Base-by-base conservation (phyloP, 306 rosid genomes). In the Aeschynomene evenia region DNA sequence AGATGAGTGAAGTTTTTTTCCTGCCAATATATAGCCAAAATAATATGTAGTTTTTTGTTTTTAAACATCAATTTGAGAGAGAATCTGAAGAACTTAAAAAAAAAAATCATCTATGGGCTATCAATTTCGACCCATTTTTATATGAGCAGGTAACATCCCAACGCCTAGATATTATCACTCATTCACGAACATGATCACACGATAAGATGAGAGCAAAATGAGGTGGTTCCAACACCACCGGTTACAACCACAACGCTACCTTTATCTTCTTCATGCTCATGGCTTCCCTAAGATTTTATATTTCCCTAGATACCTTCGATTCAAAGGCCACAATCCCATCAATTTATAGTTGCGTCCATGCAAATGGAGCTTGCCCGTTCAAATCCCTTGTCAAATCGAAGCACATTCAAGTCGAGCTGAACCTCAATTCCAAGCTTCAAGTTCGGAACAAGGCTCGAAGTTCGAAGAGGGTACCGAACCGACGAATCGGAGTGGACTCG, bases 251-350 rank as follows among this genome's bases (percentile, higher is more conserved):
- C 42, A 24, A 7, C 69, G 8, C 48, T 33, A 16, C 7, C 33
- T 6, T 15, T 26, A 18, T 19, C 16, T 11, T 22, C 26, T 15
- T 9, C 48, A 11, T 40, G 5, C 26, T 72, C 70, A 91, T 91
- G 98, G 90, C 89, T 26, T 87, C 84, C 0, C 80, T 92, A 16
- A 78, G 78, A 70, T 66, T 92, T 70, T 74, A 86, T 15, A 31
- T 80, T 72, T 77, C 74, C 29, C 59, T 79, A 45, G 88, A 87
- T 11, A 18, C 82, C 6, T 80, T 79, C 43, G 83, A 87, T 74
- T 79, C 85, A 1, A 84, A 80, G 73, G 77, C 74, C 70, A 72
- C 86, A 3, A 22, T 60, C 20, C 70, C 58, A 39, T 39, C 69
- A 3, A 42, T 56, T 49, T 36, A 73, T 6, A 58, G 66, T 52